Conservation (phyloP, 805 yeast genomes). For the Candida hispaniensis region DNA sequence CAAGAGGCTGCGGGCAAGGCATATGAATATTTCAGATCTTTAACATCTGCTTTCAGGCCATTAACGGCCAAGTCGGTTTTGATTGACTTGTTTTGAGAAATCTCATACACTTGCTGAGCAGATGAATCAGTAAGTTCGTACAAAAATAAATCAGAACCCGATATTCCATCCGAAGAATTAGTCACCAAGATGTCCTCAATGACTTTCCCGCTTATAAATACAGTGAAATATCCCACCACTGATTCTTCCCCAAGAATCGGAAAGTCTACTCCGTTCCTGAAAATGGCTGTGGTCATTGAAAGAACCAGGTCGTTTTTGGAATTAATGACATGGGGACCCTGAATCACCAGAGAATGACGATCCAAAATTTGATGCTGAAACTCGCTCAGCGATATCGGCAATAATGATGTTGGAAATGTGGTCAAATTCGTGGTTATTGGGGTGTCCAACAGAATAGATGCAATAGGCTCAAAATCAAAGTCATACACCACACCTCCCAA, state of each 20-base stretch:
- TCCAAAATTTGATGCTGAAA: constrained; percentile 6
- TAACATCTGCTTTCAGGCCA: constrained; percentile 6
- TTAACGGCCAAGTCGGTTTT: too few species aligned
- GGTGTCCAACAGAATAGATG: constrained; percentile 4
- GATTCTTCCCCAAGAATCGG: constrained; percentile 7
- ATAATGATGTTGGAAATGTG: constrained; percentile 3
- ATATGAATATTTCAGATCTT: constrained; percentile 15
- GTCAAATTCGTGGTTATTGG: constrained; percentile 4
- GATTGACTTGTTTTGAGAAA: too few species aligned
- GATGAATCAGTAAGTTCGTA: constrained; percentile 2
- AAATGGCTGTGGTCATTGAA: constrained; percentile 10
- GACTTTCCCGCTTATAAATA: constrained; percentile 3
- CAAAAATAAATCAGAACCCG: constrained; percentile 2
- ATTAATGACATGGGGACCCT: constrained; percentile 11
- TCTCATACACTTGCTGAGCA: too few species aligned
- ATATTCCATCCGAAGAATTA: constrained; percentile 1
- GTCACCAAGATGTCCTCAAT: constrained; percentile 3
- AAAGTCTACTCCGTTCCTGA: constrained; percentile 9
- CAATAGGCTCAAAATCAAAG: constrained; percentile 12
- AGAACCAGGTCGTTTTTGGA: constrained; percentile 5
- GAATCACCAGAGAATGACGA: constrained; percentile 4
- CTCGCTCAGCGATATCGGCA: constrained; percentile 1
- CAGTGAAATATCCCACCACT: constrained; percentile 8
- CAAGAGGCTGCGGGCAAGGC: constrained; percentile 20
- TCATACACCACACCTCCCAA: constrained; percentile 21